Evolutionary conservation across 148 eudicot species (phyloP).

Genomic region (Silene uniflora): DNA sequence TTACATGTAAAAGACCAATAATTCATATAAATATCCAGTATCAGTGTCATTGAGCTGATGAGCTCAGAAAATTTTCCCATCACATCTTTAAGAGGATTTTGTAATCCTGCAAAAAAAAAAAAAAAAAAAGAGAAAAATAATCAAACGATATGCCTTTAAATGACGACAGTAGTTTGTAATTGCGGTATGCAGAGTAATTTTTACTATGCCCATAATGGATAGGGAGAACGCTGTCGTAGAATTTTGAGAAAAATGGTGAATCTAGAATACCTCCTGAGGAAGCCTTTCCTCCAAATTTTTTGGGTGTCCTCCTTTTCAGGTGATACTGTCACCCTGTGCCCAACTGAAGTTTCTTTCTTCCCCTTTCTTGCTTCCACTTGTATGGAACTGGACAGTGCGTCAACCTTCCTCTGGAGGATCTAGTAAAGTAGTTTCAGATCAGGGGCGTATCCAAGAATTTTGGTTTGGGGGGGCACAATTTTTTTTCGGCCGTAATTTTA

Average conservation of each 20-base stretch:
- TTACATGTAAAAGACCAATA: conserved; percentile 17
- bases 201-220: not conserved
- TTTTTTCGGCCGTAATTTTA: too few relatives aligned
- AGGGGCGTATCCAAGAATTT: too few relatives aligned
- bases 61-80: conserved; percentile 1
- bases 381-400: conserved; percentile 60
- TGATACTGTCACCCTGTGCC: conserved; percentile 37
- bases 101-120: conserved; percentile 26
- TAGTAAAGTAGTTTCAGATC: conserved; percentile 27
- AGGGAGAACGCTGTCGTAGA: not conserved
- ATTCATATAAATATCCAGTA: not conserved
- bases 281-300: conserved; percentile 32
- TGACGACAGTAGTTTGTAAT: not conserved
- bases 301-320: conserved; percentile 42
- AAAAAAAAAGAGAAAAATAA: not conserved
- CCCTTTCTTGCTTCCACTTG: conserved; percentile 67
- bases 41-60: not conserved
- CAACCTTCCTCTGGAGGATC: conserved; percentile 70
- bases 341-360: conserved; percentile 52
- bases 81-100: conserved; percentile 13
- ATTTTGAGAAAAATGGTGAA: not conserved
- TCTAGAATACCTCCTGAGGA: conserved; percentile 44
- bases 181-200: not conserved
- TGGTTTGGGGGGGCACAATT: too few relatives aligned
- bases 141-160: not conserved